These are phyloP conservation scores for Citrullus amarus DNA, from an alignment of 306 rosid species.

Conservation along the genomic window DNA sequence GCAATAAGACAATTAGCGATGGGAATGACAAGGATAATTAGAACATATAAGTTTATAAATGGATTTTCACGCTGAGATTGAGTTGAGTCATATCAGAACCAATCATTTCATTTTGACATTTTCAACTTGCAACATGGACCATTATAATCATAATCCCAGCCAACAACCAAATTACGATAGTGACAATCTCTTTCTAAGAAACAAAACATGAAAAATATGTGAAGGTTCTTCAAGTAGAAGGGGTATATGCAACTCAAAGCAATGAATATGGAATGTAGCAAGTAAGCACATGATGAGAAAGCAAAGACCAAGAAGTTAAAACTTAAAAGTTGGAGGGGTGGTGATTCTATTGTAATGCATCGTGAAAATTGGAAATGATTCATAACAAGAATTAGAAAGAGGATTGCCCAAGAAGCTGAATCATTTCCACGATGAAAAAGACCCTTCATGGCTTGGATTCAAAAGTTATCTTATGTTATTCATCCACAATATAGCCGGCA, in stretches of 20 bases:
- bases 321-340: background rate
- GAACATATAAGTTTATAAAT: background rate
- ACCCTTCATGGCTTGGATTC: background rate
- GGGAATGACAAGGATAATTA: background rate
- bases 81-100: background rate
- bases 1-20: background rate
- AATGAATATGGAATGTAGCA: background rate
- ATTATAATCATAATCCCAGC: background rate
- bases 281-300: background rate
- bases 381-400: background rate
- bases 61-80: background rate
- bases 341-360: background rate
- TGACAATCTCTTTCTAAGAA: background rate
- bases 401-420: background rate
- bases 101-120: background rate
- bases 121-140: background rate
- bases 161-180: background rate
- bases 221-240: background rate
- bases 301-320: background rate
- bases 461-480: background rate
- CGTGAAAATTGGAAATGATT: background rate
- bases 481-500: background rate
- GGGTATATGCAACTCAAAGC: background rate
- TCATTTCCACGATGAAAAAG: background rate
- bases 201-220: background rate